Base-by-base conservation (phyloP, 176 grass and related monocot species). In the Poa annua region DNA sequence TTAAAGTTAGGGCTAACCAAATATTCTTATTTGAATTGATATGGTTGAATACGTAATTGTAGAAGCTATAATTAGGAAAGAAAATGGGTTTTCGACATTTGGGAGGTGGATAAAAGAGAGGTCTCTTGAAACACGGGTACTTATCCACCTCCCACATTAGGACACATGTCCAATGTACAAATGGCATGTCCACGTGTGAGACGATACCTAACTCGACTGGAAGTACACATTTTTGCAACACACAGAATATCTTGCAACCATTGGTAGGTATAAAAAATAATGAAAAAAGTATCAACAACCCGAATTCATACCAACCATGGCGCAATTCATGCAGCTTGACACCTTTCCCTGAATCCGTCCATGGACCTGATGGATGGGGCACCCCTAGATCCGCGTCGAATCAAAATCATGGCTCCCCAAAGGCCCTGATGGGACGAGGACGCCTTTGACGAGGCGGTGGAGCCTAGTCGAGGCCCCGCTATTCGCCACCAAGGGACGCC, bases 351-450 rank as follows among this genome's bases (percentile, higher is more conserved):
- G 53, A 66, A 42, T 24, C 17, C 19, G 85, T 34, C 11, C 71
- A 52, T 33, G 71, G 71, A 64, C 24, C 44, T 32, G 24, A 45
- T n/a, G 26, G 77, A n/a, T n/a, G 76, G 66, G 76, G 49, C 72
- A 60, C 72, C 51, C 71, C 79, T 70, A 85, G 71, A 74, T 74
- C 71, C 71, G 71, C 25, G 11, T 52, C 71, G 12, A 25, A 72
- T 72, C 69, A 26, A 26, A 72, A 74, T 52, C 44, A 51, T 74
- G 47, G 47, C 71, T 74, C 45, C 71, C 71, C 71, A 74, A 74
- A 74, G 71, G 71, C 71, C 71, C 24, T 50, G 48, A 50, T 14
- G 48, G 70, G 69, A 14, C 69, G 69, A 49, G 12, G 71, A 32
- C 45, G 71, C 45, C 71, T 74, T 74, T 52, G 71, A 74, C 71